Conservation (phyloP, 2,329 filamentous ascomycete genomes). For the Fonsecaea erecta region DNA sequence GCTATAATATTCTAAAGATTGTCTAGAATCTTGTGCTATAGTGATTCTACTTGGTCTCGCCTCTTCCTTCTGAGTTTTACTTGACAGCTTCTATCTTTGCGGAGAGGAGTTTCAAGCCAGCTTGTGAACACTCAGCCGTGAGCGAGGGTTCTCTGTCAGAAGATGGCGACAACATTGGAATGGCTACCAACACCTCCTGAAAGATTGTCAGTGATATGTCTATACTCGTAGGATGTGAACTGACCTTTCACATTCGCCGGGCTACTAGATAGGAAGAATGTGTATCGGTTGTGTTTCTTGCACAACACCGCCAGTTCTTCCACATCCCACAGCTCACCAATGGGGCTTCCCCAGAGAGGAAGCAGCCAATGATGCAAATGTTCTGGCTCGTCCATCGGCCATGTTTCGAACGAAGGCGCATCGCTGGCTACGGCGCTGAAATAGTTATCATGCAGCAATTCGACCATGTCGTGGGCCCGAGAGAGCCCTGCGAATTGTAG, state of each 20-base stretch:
- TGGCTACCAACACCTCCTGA: conserved; percentile 45
- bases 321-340: conserved; percentile 45
- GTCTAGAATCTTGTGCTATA: no score
- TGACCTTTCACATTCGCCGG: conserved; percentile 40
- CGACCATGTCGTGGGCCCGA: conserved; percentile 59
- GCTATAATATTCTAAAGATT: no score
- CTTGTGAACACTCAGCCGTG: no score
- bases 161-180: conserved; percentile 50
- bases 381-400: conserved; percentile 51
- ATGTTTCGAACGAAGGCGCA: conserved; percentile 65
- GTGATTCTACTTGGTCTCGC: no score
- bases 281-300: conserved; percentile 40
- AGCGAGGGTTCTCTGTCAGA: conserved; percentile 32
- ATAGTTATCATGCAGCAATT: conserved; percentile 71
- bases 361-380: conserved; percentile 42
- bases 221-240: neutral
- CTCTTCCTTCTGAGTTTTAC: no score
- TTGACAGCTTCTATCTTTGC: no score
- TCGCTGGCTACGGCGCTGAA: conserved; percentile 70
- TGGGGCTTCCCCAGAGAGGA: conserved; percentile 42
- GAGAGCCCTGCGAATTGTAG: conserved; percentile 52
- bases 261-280: conserved; percentile 44
- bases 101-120: neutral
- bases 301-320: conserved; percentile 43
- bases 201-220: neutral